Percentiles rank a stretch among this genome's conserved stretches.
Conservation (phyloP, 2,329 filamentous ascomycete species). For the Neoarthrinium moseri region DNA sequence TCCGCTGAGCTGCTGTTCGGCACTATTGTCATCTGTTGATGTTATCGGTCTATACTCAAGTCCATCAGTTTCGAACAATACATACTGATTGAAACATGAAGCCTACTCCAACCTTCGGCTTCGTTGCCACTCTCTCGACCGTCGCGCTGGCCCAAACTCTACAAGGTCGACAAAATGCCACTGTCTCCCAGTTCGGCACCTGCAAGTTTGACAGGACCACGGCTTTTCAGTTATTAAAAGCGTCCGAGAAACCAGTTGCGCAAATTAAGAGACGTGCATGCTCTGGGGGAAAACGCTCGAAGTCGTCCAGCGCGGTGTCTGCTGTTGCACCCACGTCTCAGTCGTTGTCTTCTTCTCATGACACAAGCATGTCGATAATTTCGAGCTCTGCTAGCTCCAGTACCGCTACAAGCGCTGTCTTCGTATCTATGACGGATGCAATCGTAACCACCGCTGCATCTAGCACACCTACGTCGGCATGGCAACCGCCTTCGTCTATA, state of each 20-base stretch:
- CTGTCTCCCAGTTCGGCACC: background rate
- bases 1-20: too few species aligned
- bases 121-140: background rate
- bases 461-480: background rate
- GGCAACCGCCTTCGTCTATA: slow-evolving; percentile 2
- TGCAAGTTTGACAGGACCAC: slow-evolving; percentile 2
- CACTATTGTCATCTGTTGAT: too few species aligned
- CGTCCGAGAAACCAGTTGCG: background rate
- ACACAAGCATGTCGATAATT: background rate
- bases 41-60: too few species aligned
- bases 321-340: background rate
- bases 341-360: background rate
- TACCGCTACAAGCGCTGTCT: too few species aligned
- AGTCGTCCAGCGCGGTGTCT: background rate
- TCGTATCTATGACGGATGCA: background rate
- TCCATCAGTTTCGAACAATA: too few species aligned
- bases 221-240: background rate
- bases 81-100: too few species aligned
- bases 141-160: background rate
- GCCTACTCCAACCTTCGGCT: background rate
- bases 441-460: background rate
- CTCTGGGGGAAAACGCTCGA: background rate
- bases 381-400: background rate
- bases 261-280: background rate
- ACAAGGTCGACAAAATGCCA: background rate